A percentile compares a stretch with the other conserved stretches of the same genome.
Evolutionary conservation across 768 basidiomycete genomes (phyloP).

Genomic region (Lenzites betulinus): DNA sequence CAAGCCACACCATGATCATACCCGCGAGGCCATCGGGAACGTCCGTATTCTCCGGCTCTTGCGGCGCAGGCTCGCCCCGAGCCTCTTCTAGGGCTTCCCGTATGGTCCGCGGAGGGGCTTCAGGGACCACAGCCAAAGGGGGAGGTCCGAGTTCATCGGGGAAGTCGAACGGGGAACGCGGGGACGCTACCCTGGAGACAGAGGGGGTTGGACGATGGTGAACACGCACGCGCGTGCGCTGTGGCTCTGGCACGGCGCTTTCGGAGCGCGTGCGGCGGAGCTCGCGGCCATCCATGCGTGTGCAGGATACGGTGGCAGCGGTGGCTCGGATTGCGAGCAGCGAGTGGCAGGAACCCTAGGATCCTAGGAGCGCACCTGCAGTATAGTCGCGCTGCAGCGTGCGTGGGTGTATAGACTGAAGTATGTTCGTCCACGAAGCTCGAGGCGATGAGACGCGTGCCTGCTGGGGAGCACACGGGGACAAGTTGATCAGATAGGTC

Average conservation of each 20-base stretch:
- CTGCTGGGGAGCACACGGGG: no score
- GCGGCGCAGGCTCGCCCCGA: neutral
- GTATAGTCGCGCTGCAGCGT: neutral
- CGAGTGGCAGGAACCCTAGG: neutral
- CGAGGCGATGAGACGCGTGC: no score
- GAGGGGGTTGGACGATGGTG: neutral
- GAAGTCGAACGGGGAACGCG: conserved; percentile 4
- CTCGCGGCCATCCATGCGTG: neutral
- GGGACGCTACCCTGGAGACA: neutral
- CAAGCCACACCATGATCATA: conserved; percentile 39
- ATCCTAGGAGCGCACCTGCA: neutral
- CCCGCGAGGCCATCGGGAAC: conserved; percentile 2
- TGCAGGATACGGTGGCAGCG: neutral
- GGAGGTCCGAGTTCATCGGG: neutral
- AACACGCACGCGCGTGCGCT: neutral
- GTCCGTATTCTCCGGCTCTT: neutral
- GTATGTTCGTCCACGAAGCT: no score
- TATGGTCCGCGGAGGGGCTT: neutral
- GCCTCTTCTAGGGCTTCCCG: conserved; percentile 1
- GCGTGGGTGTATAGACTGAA: no score
- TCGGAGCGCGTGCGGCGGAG: conserved; percentile 14
- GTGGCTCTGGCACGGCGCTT: neutral
- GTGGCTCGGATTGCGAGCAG: neutral
- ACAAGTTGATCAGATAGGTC: no score
- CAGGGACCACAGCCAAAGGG: neutral